Percentiles rank a stretch among this genome's conserved stretches.
phyloP scores from a whole-genome alignment of 495 filamentous ascomycete species.

The Margaritispora aquatica region DNA sequence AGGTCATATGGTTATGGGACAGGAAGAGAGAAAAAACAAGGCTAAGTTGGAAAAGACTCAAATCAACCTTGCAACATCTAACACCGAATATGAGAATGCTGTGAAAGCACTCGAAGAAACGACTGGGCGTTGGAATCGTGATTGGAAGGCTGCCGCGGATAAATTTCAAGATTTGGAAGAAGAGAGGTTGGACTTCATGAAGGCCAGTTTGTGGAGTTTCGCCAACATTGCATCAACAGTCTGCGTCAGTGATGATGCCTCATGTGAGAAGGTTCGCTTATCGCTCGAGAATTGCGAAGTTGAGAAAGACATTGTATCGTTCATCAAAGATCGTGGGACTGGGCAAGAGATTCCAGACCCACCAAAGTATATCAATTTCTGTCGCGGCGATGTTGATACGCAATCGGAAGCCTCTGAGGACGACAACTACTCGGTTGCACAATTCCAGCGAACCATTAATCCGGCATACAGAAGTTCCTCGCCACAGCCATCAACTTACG shows the following conservation, averaged over 20 bases:
- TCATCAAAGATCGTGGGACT: conserved; percentile 86
- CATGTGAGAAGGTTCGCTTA: conserved; percentile 94
- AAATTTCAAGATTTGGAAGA: conserved; percentile 99
- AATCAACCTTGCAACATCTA: conserved; percentile 83
- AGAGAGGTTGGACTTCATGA: conserved; percentile 92
- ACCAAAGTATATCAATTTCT: conserved; percentile 98
- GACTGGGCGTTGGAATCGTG: conserved; percentile 90
- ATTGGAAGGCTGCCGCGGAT: conserved; percentile 97
- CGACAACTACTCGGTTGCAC: conserved; percentile 84
- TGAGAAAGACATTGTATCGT: conserved; percentile 84
- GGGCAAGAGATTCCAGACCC: conserved; percentile 97
- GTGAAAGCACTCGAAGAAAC: conserved; percentile 94
- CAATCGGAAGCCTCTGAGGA: conserved; percentile 78
- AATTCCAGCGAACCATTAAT: conserved; percentile 93
- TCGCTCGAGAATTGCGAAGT: conserved; percentile 95
- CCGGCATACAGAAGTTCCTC: conserved; percentile 91
- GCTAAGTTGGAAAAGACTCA: conserved; percentile 98
- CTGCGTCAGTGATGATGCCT: conserved; percentile 97
- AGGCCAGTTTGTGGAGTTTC: conserved; percentile 95
- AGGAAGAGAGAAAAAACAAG: conserved; percentile 98
- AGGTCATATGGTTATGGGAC: conserved; percentile 99
- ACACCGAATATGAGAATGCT: conserved; percentile 87
- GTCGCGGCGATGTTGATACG: conserved; percentile 80
- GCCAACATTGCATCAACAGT: conserved; percentile 96
- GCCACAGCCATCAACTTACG: conserved; percentile 69